Base-by-base conservation (phyloP, 176 grass and related monocot species). In the Microstegium vimineum region DNA sequence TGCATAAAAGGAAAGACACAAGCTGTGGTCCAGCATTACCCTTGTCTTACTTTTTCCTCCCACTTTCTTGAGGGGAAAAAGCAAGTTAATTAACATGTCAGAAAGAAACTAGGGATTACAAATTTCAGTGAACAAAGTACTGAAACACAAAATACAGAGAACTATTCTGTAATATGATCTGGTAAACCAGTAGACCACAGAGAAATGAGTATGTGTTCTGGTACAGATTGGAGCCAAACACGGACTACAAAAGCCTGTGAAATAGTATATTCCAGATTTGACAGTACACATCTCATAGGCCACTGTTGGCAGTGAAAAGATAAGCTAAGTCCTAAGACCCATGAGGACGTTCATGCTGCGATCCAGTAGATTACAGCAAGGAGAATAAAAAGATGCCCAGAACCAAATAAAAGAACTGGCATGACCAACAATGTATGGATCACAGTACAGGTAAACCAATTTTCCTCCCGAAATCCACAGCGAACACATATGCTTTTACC, bases 231-330 rank as follows among this genome's bases (percentile, higher is more conserved):
- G 67, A 73, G 45, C 10, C 31, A 16, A 8, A 74, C n/a, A 67
- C 9, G 13, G 41, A 76, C 27, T 76, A 69, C 18, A n/a, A 51
- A 78, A 36, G n/a, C 65, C 3, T 52, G 31, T 52, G 22, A 25
- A 26, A 68, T 34, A 40, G 25, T 52, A 68, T 27, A 75, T 26
- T 46, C 64, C 27, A 77, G 1, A 62, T 51, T 82, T 14, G 61
- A 82, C 23, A 70, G 52, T 63, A 82, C 54, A 42, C 33, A 87
- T 51, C 30, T 71, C 60, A 71, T n/a, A 82, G 23, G 7, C 40
- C 37, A 67, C 63, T 4, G 9, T 23, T 74, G 28, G 16, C 47
- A 59, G 14, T 25, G 20, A 41, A 79, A 73, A 59, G 43, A 66
- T 57, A 81, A 30, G 41, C 35, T 45, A 16, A 81, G 66, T 13